A percentile compares a stretch with the other conserved stretches of the same genome.
Evolutionary conservation across 306 rosid species (phyloP).

Genomic region (Castanea mollissima): DNA sequence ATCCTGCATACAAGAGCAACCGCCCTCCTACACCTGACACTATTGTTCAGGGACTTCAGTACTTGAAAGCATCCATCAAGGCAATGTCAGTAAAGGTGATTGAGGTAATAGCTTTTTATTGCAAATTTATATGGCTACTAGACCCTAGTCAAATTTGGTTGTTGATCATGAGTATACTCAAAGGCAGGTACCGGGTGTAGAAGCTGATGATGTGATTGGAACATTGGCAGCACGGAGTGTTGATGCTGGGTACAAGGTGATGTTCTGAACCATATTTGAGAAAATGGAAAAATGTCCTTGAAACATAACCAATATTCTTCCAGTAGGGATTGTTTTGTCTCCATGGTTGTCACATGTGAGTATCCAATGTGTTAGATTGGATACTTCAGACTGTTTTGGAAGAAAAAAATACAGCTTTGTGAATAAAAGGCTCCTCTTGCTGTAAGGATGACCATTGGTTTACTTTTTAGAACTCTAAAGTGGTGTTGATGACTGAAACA

Average conservation of each 20-base stretch:
- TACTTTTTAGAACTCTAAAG: not conserved
- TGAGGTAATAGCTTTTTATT: conserved; percentile 58
- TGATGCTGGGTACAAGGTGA: conserved; percentile 89
- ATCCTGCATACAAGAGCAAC: conserved; percentile 89
- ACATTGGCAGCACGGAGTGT: conserved; percentile 84
- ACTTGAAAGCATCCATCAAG: conserved; percentile 90
- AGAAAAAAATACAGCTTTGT: too few species aligned
- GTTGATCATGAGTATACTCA: conserved; percentile 26
- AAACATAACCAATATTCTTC: not conserved
- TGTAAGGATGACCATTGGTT: not conserved
- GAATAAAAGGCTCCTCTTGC: too few species aligned
- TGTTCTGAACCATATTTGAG: conserved; percentile 15
- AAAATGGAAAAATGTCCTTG: conserved; percentile 4
- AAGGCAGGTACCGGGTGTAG: conserved; percentile 92
- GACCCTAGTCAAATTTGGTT: conserved; percentile 13
- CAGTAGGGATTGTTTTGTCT: not conserved
- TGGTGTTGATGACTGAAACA: not conserved
- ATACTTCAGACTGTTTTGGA: not conserved
- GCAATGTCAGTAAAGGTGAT: conserved; percentile 90
- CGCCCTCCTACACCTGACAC: conserved; percentile 98
- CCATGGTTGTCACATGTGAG: not conserved
- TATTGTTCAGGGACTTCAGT: conserved; percentile 94
- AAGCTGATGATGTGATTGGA: conserved; percentile 98
- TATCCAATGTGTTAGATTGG: not conserved
- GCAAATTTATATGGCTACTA: conserved; percentile 13